A percentile compares a stretch with the other conserved stretches of the same genome.
Evolutionary conservation across 1,284 basidiomycete species (phyloP).

Genomic region (Papiliotrema laurentii): DNA sequence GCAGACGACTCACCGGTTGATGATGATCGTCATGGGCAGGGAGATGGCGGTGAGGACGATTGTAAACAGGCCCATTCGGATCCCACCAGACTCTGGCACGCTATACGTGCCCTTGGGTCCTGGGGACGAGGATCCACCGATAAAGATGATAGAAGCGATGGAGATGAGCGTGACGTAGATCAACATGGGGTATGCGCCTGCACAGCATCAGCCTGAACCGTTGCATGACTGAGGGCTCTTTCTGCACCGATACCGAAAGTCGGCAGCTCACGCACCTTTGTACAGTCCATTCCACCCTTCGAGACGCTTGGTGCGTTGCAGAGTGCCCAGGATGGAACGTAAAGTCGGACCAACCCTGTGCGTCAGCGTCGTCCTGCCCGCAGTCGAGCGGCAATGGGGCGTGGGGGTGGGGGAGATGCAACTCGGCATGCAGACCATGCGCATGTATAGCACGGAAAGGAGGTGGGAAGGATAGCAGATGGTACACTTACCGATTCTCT

Average conservation of each 20-base stretch:
- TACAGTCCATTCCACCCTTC: conserved; percentile 79
- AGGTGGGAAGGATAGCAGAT: too few species aligned
- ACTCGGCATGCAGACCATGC: not conserved
- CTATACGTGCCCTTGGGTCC: conserved; percentile 58
- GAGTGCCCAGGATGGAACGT: conserved; percentile 53
- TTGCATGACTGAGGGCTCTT: too few species aligned
- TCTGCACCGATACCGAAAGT: too few species aligned
- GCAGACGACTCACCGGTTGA: conserved; percentile 61
- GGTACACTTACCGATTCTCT: conserved; percentile 31
- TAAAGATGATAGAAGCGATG: conserved; percentile 43
- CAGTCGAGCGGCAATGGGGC: not conserved
- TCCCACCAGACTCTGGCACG: conserved; percentile 62
- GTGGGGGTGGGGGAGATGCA: too few species aligned
- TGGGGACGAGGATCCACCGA: conserved; percentile 35
- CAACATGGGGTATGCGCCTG: conserved; percentile 63
- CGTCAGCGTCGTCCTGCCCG: conserved; percentile 1
- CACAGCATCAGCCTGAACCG: conserved; percentile 1
- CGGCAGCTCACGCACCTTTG: conserved; percentile 61
- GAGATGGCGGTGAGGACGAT: conserved; percentile 64
- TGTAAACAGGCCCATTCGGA: conserved; percentile 51
- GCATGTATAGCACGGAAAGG: not conserved
- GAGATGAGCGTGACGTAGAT: conserved; percentile 57
- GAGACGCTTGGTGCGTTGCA: conserved; percentile 65
- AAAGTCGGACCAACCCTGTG: conserved; percentile 48
- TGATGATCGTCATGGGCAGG: conserved; percentile 72